Percentiles rank a stretch among this genome's conserved stretches.
phyloP scores from a whole-genome alignment of 306 rosid genomes.

The Quercus berberidifolia region DNA sequence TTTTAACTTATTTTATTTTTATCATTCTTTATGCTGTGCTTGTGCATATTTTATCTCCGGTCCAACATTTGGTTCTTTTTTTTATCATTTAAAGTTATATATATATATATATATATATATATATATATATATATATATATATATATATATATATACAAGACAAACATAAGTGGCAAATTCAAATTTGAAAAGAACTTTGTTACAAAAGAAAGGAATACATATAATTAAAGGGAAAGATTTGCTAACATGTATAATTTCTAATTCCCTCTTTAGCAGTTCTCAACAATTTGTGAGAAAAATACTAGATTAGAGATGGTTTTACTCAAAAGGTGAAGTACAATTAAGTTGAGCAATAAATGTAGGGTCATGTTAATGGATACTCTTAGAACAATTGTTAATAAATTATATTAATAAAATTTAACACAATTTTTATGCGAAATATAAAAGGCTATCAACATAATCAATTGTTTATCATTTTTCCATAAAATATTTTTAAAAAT shows the following conservation, averaged over 20 bases:
- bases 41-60: not conserved
- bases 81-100: not conserved
- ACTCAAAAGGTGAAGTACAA: conserved; percentile 21
- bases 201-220: not conserved
- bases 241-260: not conserved
- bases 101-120: not conserved
- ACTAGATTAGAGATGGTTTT: not conserved
- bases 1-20: not conserved
- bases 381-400: fast-evolving
- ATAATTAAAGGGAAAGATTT: conserved; percentile 17
- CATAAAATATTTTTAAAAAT: too few relatives aligned
- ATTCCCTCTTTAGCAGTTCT: not conserved
- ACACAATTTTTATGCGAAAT: too few relatives aligned
- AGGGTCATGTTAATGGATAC: too few relatives aligned
- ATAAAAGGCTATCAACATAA: too few relatives aligned
- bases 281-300: not conserved
- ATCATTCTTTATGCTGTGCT: not conserved
- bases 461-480: too few relatives aligned
- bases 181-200: conserved; percentile 17
- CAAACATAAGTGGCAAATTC: conserved; percentile 14
- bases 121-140: not conserved
- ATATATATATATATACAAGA: not conserved
- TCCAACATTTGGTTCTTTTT: not conserved
- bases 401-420: too few relatives aligned
- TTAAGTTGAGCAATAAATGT: conserved; percentile 16